Evolutionary conservation across 306 rosid genomes (phyloP), one percentile per base, ranked within the genome.

Genomic region (Castanea mollissima): DNA sequence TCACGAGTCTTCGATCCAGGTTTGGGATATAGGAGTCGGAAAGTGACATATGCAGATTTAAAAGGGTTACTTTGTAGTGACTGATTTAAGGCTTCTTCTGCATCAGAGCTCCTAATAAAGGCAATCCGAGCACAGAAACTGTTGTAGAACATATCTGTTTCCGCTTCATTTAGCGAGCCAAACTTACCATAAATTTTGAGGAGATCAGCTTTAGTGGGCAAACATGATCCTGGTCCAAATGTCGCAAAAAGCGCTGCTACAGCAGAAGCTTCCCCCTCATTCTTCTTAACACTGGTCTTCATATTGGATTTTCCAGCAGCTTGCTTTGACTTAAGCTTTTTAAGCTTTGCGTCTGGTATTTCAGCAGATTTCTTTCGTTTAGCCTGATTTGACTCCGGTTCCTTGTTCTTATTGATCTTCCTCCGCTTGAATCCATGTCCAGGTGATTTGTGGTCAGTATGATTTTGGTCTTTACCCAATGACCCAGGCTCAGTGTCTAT

Each of bases 191-290:
- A 93, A 57, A 85, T 73, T 46, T 69, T 35, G 55, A 91, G 44
- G 15, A 93, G 89, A 84, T 89, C 90, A 69, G 90, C 81, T 78
- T 85, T 93, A 14, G 97, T 78, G 55, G 98, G 98, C 56, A 90
- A 74, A 3, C 76, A 11, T 49, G 95, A 86, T 8, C 92, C 95
- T 2, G 92, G 83, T 49, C 83, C 85, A 76, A 93, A 93, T 74
- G 89, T 80, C 20, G 81, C 86, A 27, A 78, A 60, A 71, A 93
- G 84, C n/a, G 76, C 80, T 0, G 97, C 80, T 0, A 95, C 84
- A 20, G 85, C 76, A 13, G 84, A 29, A 75, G 70, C 67, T 59
- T 76, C 74, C 55, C 77, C 80, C 38, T 70, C 76, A 0, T 15
- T 77, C 31, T 56, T 78, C 38, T 84, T 87, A 80, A 71, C 56